Base-by-base conservation (phyloP, 2,329 filamentous ascomycete species). In the Torrubiella hemipterigena region DNA sequence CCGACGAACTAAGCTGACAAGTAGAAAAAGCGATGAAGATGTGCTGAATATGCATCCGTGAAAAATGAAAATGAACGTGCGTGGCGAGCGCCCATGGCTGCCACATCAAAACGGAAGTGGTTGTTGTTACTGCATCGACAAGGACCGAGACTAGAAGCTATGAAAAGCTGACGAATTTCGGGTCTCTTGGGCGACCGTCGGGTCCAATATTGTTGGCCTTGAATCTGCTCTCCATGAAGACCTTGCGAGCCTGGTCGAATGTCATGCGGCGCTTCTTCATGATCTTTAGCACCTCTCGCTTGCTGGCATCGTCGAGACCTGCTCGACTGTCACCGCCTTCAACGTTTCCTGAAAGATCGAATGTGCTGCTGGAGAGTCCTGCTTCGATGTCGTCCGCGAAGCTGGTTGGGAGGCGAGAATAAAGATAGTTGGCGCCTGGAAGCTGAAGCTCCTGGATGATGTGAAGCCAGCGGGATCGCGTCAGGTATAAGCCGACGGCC, bases 161-260 rank as follows among this genome's bases (percentile, higher is more conserved):
- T 22, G 58, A 61, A 58, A 96, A 96, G 51, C 83, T 93, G 37
- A 96, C 86, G 51, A 94, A 93, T 63, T 95, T 95, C 39, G 87
- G 86, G 62, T 96, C 89, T 51, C 77, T 71, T 39, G 91, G 91
- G 45, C 78, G 62, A 5, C 91, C 91, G 56, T 98, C 91, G 5
- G 81, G 69, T 2, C 78, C 85, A 51, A 98, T 95, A 31, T 83
- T 82, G 47, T 93, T 84, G 51, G 77, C 85, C 51, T 75, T 76
- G 59, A 98, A 94, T 35, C 77, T 67, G 46, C 81, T 75, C 61
- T 95, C 81, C 59, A 86, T 91, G 52, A 82, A 93, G 27, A 85
- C 69, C 46, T 83, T 71, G 44, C 91, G 71, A 23, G 89, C 91
- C 60, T 95, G 85, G 58, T 98, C 89, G 52, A 98, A 98, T 38